These are phyloP conservation scores for Eragrostis curvula DNA, from an alignment of 176 grass and related monocot species.

Conservation along the genomic window DNA sequence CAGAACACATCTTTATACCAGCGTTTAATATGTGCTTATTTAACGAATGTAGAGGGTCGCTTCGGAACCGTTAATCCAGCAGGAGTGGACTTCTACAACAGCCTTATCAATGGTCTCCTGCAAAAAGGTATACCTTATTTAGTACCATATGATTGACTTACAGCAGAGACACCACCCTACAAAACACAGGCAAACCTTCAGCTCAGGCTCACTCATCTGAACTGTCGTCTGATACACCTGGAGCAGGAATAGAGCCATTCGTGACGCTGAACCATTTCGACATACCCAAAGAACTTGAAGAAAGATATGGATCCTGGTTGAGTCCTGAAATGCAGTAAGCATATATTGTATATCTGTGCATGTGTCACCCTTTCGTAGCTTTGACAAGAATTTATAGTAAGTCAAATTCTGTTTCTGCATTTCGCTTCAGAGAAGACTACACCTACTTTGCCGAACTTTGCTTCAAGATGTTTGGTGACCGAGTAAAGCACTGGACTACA, in stretches of 20 bases:
- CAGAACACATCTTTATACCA: not conserved
- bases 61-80: slow-evolving; percentile 51
- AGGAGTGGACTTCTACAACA: slow-evolving; percentile 59
- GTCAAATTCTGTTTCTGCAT: not conserved
- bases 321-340: slow-evolving; percentile 61
- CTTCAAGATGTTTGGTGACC: slow-evolving; percentile 75
- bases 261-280: slow-evolving; percentile 69
- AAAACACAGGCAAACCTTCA: slow-evolving; percentile 14
- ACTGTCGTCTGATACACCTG: not conserved
- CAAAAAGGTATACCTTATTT: slow-evolving; percentile 40
- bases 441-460: slow-evolving; percentile 58
- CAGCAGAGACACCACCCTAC: not conserved
- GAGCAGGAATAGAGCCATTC: slow-evolving; percentile 69
- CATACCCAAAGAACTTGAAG: slow-evolving; percentile 57
- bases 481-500: slow-evolving; percentile 70
- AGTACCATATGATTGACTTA: not conserved
- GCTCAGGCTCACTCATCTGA: not conserved
- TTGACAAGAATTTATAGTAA: not conserved
- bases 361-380: not conserved
- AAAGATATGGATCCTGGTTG: slow-evolving; percentile 63
- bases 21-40: not conserved
- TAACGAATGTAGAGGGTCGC: slow-evolving; percentile 44
- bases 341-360: no score
- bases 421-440: slow-evolving; percentile 61
- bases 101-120: slow-evolving; percentile 48